Evolutionary conservation across 1,284 basidiomycete genomes (phyloP).

Genomic region (Xanthoconium separans): DNA sequence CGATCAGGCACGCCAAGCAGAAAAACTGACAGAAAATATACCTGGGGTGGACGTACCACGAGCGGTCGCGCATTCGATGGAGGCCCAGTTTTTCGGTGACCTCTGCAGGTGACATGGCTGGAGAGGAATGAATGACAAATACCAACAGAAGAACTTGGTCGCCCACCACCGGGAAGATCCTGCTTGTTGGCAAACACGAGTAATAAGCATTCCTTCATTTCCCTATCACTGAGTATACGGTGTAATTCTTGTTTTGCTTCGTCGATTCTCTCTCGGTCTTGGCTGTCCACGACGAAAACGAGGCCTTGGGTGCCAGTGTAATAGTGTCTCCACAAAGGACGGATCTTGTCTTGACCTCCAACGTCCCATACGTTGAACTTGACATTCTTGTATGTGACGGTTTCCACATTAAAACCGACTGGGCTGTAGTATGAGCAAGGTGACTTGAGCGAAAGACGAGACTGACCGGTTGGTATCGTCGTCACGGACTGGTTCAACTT

Average conservation of each 20-base stretch:
- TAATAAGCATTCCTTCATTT: slow-evolving; percentile 97
- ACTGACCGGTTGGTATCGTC: slow-evolving; percentile 94
- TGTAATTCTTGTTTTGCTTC: slow-evolving; percentile 97
- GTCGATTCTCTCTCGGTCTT: slow-evolving; percentile 93
- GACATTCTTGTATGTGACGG: slow-evolving; percentile 99
- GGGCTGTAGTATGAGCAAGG: slow-evolving; percentile 13
- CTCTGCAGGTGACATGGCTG: slow-evolving; percentile 96
- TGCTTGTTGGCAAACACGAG: slow-evolving; percentile 99
- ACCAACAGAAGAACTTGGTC: slow-evolving; percentile 24
- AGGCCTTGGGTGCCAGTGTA: slow-evolving; percentile 99
- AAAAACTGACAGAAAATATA: slow-evolving; percentile 37
- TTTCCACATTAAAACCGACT: slow-evolving; percentile 99
- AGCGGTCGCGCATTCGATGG: slow-evolving; percentile 93
- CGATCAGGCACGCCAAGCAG: slow-evolving; percentile 11
- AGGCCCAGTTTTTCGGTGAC: slow-evolving; percentile 97
- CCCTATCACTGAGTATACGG: slow-evolving; percentile 93
- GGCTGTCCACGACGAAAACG: slow-evolving; percentile 91
- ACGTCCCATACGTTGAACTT: slow-evolving; percentile 99
- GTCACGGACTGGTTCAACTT: slow-evolving; percentile 99
- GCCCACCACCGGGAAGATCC: slow-evolving; percentile 90
- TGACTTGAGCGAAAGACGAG: slow-evolving; percentile 11
- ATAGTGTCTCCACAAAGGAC: slow-evolving; percentile 98
- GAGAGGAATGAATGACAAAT: slow-evolving; percentile 6
- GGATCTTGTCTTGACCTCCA: slow-evolving; percentile 98
- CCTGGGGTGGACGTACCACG: slow-evolving; percentile 99